Percentiles rank a stretch among this genome's conserved stretches.
Evolutionary conservation across 2,329 filamentous ascomycete species (phyloP).

Genomic region (Aspergillus flavus): DNA sequence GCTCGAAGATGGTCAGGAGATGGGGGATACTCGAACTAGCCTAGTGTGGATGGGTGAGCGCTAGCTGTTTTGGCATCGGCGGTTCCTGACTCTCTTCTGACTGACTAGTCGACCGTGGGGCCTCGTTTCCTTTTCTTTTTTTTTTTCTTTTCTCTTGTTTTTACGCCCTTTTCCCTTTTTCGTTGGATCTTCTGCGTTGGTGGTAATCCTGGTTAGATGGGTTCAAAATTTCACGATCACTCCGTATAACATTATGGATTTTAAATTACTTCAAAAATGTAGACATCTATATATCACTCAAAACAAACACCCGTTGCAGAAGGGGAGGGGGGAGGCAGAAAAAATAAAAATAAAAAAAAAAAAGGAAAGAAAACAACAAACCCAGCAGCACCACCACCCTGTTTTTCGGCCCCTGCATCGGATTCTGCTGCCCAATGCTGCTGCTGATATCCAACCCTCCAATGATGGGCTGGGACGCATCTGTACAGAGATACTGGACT

Average conservation of each 20-base stretch:
- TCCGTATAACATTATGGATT: not conserved
- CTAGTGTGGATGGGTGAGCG: slow-evolving; percentile 11
- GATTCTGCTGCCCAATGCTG: slow-evolving; percentile 19
- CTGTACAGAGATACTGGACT: not conserved
- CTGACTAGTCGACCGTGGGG: slow-evolving; percentile 14
- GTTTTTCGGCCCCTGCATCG: slow-evolving; percentile 28
- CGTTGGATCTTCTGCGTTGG: not conserved
- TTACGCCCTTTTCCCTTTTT: not conserved
- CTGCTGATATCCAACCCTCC: not conserved
- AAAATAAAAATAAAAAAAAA: not conserved
- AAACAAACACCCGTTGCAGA: not conserved
- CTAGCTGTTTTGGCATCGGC: slow-evolving; percentile 18
- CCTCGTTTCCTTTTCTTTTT: slow-evolving; percentile 8
- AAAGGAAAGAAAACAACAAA: slow-evolving; percentile 1
- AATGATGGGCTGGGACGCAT: slow-evolving; percentile 2
- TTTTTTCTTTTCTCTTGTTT: slow-evolving; percentile 8
- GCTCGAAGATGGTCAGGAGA: slow-evolving; percentile 19
- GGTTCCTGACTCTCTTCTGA: slow-evolving; percentile 15
- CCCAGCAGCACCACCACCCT: not conserved
- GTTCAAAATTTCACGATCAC: not conserved
- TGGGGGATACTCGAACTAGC: slow-evolving; percentile 17
- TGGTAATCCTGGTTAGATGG: not conserved
- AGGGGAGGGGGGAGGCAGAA: not conserved
- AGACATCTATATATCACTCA: not conserved
- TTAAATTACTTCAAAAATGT: not conserved